A percentile compares a stretch with the other conserved stretches of the same genome.
Conservation (phyloP, 768 basidiomycete genomes). For the Mrakia gelida region DNA sequence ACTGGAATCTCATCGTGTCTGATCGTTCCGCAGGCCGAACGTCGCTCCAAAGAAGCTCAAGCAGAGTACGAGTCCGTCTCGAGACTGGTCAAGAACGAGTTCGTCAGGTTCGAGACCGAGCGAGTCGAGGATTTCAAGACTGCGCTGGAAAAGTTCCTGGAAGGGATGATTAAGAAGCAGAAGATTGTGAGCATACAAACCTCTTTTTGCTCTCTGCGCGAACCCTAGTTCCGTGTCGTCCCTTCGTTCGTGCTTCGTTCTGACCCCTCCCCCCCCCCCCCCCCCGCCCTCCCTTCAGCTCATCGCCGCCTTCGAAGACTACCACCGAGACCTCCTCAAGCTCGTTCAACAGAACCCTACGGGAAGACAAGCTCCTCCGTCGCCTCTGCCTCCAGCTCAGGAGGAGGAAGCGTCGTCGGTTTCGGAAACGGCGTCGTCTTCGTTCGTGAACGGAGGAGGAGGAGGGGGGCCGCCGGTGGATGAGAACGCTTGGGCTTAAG, state of each 20-base stretch:
- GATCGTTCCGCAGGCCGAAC: conserved; percentile 80
- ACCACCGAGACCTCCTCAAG: conserved; percentile 63
- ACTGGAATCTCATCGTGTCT: too few species aligned
- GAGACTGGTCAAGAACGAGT: conserved; percentile 80
- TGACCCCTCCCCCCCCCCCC: background rate
- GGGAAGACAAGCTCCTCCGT: background rate
- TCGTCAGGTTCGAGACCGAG: conserved; percentile 86
- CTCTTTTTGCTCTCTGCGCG: too few species aligned
- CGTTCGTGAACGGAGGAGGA: background rate
- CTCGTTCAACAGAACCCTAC: conserved; percentile 30
- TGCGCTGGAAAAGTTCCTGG: conserved; percentile 73
- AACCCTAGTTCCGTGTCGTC: too few species aligned
- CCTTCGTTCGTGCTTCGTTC: background rate
- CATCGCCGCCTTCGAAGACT: conserved; percentile 73
- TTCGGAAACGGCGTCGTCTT: background rate
- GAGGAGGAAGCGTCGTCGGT: background rate
- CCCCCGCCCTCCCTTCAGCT: conserved; percentile 49
- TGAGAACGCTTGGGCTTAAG: conserved; percentile 22
- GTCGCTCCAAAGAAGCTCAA: conserved; percentile 73
- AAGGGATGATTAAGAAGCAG: conserved; percentile 80
- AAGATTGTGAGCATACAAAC: conserved; percentile 56
- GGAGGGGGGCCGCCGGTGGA: background rate
- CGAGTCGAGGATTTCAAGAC: conserved; percentile 89
- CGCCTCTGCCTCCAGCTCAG: background rate
- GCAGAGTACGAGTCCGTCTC: conserved; percentile 86